A percentile compares a stretch with the other conserved stretches of the same genome.
Conservation (phyloP, 495 filamentous ascomycete species). For the Trichoderma orchidacearum region DNA sequence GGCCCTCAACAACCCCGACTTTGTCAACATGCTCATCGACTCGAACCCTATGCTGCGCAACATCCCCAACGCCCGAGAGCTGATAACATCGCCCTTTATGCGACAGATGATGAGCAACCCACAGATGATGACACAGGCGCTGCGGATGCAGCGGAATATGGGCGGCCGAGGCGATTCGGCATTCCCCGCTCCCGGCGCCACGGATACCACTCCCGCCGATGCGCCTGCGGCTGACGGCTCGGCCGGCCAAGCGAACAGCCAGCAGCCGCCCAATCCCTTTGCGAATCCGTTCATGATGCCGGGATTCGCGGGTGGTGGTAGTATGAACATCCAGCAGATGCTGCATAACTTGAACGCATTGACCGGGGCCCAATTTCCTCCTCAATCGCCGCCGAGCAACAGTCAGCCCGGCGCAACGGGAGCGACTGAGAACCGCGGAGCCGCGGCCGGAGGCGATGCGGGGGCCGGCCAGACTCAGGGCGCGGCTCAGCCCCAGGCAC, state of each 20-base stretch:
- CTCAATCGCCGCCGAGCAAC: neutral
- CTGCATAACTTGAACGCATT: neutral
- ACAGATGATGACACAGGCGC: slow-evolving; percentile 60
- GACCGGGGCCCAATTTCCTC: neutral
- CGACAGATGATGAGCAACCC: slow-evolving; percentile 95
- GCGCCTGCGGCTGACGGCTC: slow-evolving; percentile 11
- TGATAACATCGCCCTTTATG: slow-evolving; percentile 76
- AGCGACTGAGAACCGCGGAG: neutral
- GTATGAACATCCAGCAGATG: neutral
- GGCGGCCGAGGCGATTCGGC: slow-evolving; percentile 33
- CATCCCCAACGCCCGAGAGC: slow-evolving; percentile 68
- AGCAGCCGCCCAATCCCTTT: slow-evolving; percentile 23
- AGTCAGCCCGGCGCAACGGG: neutral
- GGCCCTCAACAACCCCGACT: slow-evolving; percentile 80
- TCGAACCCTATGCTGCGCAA: slow-evolving; percentile 77
- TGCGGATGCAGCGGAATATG: slow-evolving; percentile 64
- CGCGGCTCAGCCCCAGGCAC: slow-evolving; percentile 28
- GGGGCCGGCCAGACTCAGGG: slow-evolving; percentile 11
- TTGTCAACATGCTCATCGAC: slow-evolving; percentile 85
- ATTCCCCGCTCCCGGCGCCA: slow-evolving; percentile 83
- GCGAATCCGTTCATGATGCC: slow-evolving; percentile 1
- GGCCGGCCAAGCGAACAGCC: slow-evolving; percentile 3
- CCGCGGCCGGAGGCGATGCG: neutral
- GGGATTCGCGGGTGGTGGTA: neutral
- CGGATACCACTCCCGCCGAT: slow-evolving; percentile 48